Evolutionary conservation across 208 protist species (phyloP).

Genomic region (Trypanosoma grayi): DNA sequence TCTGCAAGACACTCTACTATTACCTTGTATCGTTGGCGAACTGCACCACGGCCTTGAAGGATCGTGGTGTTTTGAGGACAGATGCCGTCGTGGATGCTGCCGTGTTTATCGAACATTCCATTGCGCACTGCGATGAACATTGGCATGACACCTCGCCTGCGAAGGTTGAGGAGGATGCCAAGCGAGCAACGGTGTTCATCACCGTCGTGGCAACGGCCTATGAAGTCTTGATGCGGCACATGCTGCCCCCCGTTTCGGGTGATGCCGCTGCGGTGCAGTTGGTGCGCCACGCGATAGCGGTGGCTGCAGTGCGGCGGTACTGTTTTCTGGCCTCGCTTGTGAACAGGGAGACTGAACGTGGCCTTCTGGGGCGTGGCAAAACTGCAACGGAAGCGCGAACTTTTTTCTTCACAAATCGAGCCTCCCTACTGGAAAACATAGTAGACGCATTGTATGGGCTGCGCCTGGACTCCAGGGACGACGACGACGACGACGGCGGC

Average conservation of each 20-base stretch:
- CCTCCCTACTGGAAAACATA: too few species aligned
- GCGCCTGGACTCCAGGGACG: too few species aligned
- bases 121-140: constrained; percentile 4
- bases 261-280: not conserved
- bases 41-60: not conserved
- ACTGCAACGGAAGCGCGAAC: too few species aligned
- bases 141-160: not conserved
- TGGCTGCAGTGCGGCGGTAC: not conserved
- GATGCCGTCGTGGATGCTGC: not conserved
- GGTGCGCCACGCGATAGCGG: not conserved
- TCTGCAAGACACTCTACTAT: not conserved
- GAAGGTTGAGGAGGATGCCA: not conserved
- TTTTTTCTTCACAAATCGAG: too few species aligned
- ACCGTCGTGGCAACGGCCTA: not conserved
- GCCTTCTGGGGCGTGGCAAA: too few species aligned
- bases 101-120: not conserved
- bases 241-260: not conserved
- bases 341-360: not conserved
- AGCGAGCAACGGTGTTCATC: not conserved
- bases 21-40: not conserved
- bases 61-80: too few species aligned
- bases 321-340: constrained; percentile 4
- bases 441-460: too few species aligned
- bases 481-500: not conserved
- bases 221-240: not conserved